Evolutionary conservation across 352 stramenopile species (phyloP), one percentile per base, ranked within the genome.

Genomic region (Globisporangium viniferum): DNA sequence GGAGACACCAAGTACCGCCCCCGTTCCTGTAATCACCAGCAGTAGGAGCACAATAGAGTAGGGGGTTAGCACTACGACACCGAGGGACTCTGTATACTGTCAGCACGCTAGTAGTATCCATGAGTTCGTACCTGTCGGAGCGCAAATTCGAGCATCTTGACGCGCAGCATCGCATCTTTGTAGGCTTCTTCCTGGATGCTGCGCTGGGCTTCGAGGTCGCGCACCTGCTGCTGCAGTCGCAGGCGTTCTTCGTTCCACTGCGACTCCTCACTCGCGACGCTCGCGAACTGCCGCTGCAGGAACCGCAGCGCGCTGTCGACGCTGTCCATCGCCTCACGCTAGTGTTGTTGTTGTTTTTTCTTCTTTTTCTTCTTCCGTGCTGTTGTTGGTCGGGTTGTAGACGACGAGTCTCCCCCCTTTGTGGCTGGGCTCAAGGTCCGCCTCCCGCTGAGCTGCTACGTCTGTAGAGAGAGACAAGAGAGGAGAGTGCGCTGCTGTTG

Each of bases 91-190:
- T 8, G 5, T n/a, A n/a, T 6, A 8, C 29, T 14, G 5, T 7
- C 9, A 54, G 36, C 15, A 41, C 3, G 49, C 10, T 5, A 15
- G 8, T 46, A 5, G 20, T 54, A 68, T 39, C 39, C 31, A 9
- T 46, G 59, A 22, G 36, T 22, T 62, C 70, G 29, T 22, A 86
- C 78, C 78, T 93, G 86, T 3, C 82, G 82, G 53, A 96, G 70
- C 59, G 88, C 88, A 68, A 94, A 96, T 62, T 96, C 86, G 70
- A 96, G 85, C 88, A 96, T 96, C 73, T 96, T 96, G 49, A 96
- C 76, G 53, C 88, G 88, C 64, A 94, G 67, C 75, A 96, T 77
- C 10, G 82, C 85, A 55, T 96, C 88, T 68, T 94, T 94, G 67
- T 93, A 93, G 44, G 82, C 84, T 29, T 93, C 84, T 58, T 96